Evolutionary conservation across 2,329 filamentous ascomycete species (phyloP).

Genomic region (Chrysoporthe deuterocubensis): DNA sequence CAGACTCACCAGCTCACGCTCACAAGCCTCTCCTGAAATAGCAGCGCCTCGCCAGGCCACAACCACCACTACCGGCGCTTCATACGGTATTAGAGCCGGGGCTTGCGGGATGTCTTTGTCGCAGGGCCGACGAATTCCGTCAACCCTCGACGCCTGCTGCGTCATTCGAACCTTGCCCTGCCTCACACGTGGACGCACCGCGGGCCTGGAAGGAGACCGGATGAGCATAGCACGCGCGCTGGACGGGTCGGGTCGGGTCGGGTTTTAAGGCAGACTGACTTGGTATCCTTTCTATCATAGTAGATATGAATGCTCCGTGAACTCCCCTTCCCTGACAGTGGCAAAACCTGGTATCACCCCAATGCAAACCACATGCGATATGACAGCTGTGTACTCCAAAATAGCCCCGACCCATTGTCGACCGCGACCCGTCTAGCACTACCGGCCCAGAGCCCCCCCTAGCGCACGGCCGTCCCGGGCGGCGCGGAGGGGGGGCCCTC

Average conservation of each 20-base stretch:
- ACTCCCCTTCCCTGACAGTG: background rate
- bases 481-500: background rate
- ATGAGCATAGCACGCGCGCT: too few species aligned
- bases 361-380: conserved; percentile 14
- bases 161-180: too few species aligned
- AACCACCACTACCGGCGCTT: too few species aligned
- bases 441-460: background rate
- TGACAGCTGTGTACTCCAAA: conserved; percentile 14
- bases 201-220: too few species aligned
- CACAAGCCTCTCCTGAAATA: too few species aligned
- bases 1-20: rapidly evolving
- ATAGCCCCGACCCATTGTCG: background rate
- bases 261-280: background rate
- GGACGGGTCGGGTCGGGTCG: too few species aligned
- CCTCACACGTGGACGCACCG: too few species aligned
- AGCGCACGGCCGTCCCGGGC: background rate
- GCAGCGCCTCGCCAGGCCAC: too few species aligned
- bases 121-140: too few species aligned
- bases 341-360: conserved; percentile 24
- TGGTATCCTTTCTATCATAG: background rate
- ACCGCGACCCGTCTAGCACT: background rate
- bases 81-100: too few species aligned
- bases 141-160: too few species aligned
- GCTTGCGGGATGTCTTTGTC: too few species aligned
- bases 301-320: background rate